Evolutionary conservation across 306 rosid species (phyloP).

Genomic region (Quercus berberidifolia): DNA sequence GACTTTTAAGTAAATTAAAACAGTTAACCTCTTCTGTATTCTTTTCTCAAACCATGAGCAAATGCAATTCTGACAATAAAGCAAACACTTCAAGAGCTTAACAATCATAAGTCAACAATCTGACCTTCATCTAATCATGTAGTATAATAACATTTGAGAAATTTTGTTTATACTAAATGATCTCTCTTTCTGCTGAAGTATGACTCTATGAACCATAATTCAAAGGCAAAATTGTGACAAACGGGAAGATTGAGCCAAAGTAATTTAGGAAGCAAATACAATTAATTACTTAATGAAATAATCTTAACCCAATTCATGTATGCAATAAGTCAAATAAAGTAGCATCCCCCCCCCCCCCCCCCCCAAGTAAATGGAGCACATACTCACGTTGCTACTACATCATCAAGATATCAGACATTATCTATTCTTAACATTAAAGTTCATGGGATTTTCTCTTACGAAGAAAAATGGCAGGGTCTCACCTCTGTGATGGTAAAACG

Average conservation of each 20-base stretch:
- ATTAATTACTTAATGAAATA: not conserved
- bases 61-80: not conserved
- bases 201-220: not conserved
- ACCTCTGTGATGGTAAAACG: constrained; percentile 80
- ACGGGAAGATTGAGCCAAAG: not conserved
- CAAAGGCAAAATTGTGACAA: not conserved
- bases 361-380: not conserved
- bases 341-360: not conserved
- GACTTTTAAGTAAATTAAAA: not conserved
- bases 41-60: not conserved
- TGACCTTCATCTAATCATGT: not conserved
- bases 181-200: not conserved
- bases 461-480: constrained; percentile 24
- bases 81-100: not conserved
- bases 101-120: not conserved
- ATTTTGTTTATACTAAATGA: not conserved
- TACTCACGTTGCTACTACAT: not conserved
- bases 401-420: not conserved
- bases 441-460: not conserved
- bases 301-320: not conserved
- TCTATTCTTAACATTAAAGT: not conserved
- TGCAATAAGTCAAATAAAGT: not conserved
- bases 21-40: not conserved
- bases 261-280: not conserved
- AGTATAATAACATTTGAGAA: not conserved